These are phyloP conservation scores for Hymenoscyphus infarciens DNA, from an alignment of 2,329 filamentous ascomycete species.

Conservation along the genomic window DNA sequence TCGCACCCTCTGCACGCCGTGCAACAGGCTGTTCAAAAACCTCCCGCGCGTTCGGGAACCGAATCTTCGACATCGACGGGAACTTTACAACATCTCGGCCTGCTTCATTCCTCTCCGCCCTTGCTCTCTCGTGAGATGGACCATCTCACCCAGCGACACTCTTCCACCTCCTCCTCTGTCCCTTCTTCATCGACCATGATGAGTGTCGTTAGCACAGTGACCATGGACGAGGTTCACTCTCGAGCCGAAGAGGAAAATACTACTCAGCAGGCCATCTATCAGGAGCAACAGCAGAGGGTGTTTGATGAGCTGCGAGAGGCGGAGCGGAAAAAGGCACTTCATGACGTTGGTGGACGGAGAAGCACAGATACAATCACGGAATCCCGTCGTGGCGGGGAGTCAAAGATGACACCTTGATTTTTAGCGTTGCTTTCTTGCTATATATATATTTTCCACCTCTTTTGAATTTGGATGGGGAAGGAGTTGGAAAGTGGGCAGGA, in stretches of 20 bases:
- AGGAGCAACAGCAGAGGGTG: slow-evolving; percentile 20
- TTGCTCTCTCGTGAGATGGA: not conserved
- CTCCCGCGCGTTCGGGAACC: not conserved
- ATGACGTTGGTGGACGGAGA: not conserved
- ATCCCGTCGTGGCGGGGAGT: not conserved
- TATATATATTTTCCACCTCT: not conserved
- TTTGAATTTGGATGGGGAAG: not conserved
- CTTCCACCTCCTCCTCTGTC: not conserved
- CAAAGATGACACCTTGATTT: not conserved
- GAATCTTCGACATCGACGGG: not conserved
- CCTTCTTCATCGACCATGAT: slow-evolving; percentile 13
- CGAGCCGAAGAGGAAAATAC: slow-evolving; percentile 20
- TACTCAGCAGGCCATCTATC: slow-evolving; percentile 15
- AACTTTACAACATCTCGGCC: not conserved
- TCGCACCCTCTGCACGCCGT: slow-evolving; percentile 6
- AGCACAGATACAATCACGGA: not conserved
- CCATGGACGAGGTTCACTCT: slow-evolving; percentile 22
- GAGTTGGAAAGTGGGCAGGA: not conserved
- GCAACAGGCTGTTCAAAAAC: slow-evolving; percentile 3
- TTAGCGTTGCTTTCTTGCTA: too few species aligned
- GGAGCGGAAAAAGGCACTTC: slow-evolving; percentile 4
- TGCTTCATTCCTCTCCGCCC: not conserved
- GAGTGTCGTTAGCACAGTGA: slow-evolving; percentile 14
- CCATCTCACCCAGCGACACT: not conserved
- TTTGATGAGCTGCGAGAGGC: slow-evolving; percentile 14